These are phyloP conservation scores for Tieghemostelium lacteum DNA, from an alignment of 78 protist genomes.

Conservation along the genomic window DNA sequence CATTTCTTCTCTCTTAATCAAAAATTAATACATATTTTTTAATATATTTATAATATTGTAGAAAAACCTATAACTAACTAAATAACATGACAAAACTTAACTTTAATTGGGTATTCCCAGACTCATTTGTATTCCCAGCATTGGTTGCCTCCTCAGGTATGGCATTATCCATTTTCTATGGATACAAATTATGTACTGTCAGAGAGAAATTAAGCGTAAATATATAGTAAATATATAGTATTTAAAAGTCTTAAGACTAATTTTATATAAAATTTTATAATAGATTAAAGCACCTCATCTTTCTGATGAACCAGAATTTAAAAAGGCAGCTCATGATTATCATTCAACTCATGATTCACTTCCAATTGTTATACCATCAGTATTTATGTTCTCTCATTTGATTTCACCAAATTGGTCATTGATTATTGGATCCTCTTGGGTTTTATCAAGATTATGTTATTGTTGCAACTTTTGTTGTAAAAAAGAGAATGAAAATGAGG, in stretches of 20 bases:
- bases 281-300: constrained; percentile 52
- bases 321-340: constrained; percentile 2
- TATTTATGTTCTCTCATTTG: constrained; percentile 36
- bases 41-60: too few species aligned
- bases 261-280: not conserved
- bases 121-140: constrained; percentile 30
- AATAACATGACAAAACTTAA: too few species aligned
- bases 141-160: constrained; percentile 4
- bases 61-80: too few species aligned
- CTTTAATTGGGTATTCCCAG: constrained; percentile 20
- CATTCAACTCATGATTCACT: constrained; percentile 15
- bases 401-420: constrained; percentile 47
- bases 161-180: constrained; percentile 10
- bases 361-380: constrained; percentile 7
- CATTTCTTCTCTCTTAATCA: too few species aligned
- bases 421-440: constrained; percentile 16
- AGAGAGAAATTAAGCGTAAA: constrained; percentile 29
- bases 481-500: constrained; percentile 26
- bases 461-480: constrained; percentile 27
- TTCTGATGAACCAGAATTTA: constrained; percentile 44
- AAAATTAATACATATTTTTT: too few species aligned
- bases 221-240: not conserved
- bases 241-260: not conserved
- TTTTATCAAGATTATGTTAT: constrained; percentile 6
- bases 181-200: constrained; percentile 3